Evolutionary conservation across 768 basidiomycete genomes (phyloP), one percentile per base, ranked within the genome.

Genomic region (Auriculariales sp.): DNA sequence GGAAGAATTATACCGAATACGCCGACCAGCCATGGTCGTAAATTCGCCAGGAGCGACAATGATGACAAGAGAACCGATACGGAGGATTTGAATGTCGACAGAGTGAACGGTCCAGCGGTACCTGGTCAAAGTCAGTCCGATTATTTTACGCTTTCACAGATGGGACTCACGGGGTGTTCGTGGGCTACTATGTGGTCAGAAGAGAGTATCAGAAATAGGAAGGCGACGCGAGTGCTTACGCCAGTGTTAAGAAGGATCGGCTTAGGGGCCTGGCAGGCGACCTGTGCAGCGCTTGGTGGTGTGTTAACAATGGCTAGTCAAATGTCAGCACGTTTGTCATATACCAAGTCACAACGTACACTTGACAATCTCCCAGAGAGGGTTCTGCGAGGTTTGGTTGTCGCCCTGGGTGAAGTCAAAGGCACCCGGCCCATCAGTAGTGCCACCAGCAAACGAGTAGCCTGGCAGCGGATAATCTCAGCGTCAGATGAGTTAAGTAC

Each of bases 401-500:
- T 74, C 70, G 3, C 85, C 83, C 66, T 87, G 85, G 28, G 78
- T 64, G 55, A 87, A 89, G 61, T 86, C 82, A 53, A 87, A 79
- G 1, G 76, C 75, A n/a, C 86, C 86, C 2, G 86, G 84, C 0
- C 86, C 84, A 62, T 88, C 85, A n/a, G 79, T 85, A 27, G 83
- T 87, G 60, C 85, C 85, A 44, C 82, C 84, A 14, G 83, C 85
- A 55, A 88, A 88, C 1, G 75, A 70, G 61, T 69, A 86, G 10
- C 85, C 83, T 85, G 46, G 2, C 0, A n/a, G 28, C 39, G 45
- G 36, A 11, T 15, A 17, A 36, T 34, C 55, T 75, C 78, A 6
- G 74, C 62, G 14, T 59, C 59, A 3, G 79, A 75, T 19, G 74
- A 71, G 59, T n/a, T n/a, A n/a, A n/a, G n/a, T n/a, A n/a, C n/a